These are phyloP conservation scores for Ceratocystis lukuohia DNA, from an alignment of 2,329 filamentous ascomycete genomes.

Conservation along the genomic window DNA sequence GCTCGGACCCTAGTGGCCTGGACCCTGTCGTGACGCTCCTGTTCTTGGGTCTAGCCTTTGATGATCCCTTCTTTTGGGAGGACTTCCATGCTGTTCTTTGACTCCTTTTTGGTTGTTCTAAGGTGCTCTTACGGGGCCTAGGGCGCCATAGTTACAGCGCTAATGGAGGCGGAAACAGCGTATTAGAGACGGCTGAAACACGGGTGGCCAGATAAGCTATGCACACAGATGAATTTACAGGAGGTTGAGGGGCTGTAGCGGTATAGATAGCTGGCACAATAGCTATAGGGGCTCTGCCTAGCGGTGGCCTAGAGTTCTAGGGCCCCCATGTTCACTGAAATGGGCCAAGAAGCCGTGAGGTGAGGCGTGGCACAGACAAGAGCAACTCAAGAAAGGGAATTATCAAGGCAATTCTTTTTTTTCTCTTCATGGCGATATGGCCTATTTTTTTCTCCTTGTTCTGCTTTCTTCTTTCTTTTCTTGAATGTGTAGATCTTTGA, in stretches of 20 bases:
- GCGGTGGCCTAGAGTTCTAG: neutral
- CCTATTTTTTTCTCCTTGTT: neutral
- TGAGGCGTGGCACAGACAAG: neutral
- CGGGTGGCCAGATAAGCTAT: neutral
- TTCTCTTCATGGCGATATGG: neutral
- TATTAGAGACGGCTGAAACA: neutral
- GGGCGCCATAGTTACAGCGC: neutral
- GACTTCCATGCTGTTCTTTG: constrained; percentile 2
- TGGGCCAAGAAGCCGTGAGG: no score
- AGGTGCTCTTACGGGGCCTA: neutral
- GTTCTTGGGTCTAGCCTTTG: neutral
- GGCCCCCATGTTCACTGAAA: no score
- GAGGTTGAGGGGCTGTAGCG: neutral
- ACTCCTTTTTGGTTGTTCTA: neutral
- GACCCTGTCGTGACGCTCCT: neutral
- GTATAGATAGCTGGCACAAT: neutral
- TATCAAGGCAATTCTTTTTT: neutral
- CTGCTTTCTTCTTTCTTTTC: neutral
- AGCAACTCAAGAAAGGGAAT: neutral
- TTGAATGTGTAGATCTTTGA: no score
- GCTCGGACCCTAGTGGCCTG: neutral
- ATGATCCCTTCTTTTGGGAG: neutral
- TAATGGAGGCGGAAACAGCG: neutral
- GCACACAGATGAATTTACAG: no score
- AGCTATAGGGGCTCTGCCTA: neutral